These are phyloP conservation scores for Botrytis sinoallii DNA, from an alignment of 2,329 filamentous ascomycete species.

Conservation along the genomic window DNA sequence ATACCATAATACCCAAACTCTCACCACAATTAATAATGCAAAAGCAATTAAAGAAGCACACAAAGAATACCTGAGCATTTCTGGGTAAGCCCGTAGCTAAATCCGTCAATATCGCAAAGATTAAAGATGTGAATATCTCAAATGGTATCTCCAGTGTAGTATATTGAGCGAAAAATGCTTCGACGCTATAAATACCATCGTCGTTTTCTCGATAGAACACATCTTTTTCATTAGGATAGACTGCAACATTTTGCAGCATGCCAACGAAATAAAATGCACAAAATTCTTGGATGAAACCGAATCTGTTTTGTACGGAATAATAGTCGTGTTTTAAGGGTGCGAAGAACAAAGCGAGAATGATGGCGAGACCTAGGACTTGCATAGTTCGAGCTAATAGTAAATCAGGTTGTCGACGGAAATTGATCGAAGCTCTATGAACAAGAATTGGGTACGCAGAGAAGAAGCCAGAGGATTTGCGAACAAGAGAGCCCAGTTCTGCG, in stretches of 20 bases:
- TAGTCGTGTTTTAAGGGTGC: conserved; percentile 68
- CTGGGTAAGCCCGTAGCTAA: conserved; percentile 64
- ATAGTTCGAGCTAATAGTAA: conserved; percentile 63
- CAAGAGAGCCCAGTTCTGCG: conserved; percentile 67
- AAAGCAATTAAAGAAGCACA: conserved; percentile 66
- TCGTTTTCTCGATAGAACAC: conserved; percentile 76
- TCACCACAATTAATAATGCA: conserved; percentile 73
- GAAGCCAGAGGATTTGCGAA: conserved; percentile 61
- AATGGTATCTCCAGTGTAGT: conserved; percentile 69
- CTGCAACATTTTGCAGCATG: conserved; percentile 75
- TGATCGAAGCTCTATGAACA: conserved; percentile 64
- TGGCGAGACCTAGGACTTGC: conserved; percentile 62
- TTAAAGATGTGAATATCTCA: conserved; percentile 60
- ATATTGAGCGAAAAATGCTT: conserved; percentile 69
- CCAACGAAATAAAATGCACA: conserved; percentile 71
- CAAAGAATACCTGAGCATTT: conserved; percentile 63
- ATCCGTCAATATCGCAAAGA: conserved; percentile 63
- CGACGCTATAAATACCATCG: conserved; percentile 68
- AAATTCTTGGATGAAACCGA: conserved; percentile 72
- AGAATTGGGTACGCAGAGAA: conserved; percentile 63
- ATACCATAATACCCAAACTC: conserved; percentile 65
- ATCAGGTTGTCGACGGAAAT: conserved; percentile 63
- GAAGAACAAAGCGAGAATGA: conserved; percentile 67
- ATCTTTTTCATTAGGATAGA: conserved; percentile 69
- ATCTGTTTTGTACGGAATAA: conserved; percentile 66